Conservation (phyloP, 164 flowering plant genomes). For the Berberis thunbergii region DNA sequence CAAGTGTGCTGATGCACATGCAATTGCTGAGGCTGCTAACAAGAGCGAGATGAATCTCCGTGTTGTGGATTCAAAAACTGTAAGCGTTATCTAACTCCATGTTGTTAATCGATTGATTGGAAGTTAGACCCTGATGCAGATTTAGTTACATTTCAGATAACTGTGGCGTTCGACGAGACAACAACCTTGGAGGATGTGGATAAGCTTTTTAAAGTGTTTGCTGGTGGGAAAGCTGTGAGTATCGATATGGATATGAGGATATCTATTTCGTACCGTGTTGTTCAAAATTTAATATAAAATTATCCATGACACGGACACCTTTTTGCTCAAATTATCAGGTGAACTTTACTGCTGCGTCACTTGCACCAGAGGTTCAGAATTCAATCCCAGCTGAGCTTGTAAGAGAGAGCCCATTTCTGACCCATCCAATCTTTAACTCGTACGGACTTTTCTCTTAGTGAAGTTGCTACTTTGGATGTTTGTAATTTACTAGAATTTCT, state of each 20-base stretch:
- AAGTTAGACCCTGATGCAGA: slow-evolving; percentile 3
- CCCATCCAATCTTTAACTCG: slow-evolving; percentile 88
- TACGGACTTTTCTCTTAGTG: slow-evolving; percentile 19
- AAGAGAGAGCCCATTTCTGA: slow-evolving; percentile 73
- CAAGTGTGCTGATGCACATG: slow-evolving; percentile 64
- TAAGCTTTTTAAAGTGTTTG: slow-evolving; percentile 70
- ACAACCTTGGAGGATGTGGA: slow-evolving; percentile 93
- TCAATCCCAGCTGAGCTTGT: slow-evolving; percentile 59
- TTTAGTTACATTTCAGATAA: slow-evolving; percentile 47
- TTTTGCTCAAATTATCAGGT: slow-evolving; percentile 40
- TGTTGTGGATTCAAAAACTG: slow-evolving; percentile 67
- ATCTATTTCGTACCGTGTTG: neutral
- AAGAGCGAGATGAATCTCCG: slow-evolving; percentile 72
- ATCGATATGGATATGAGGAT: neutral
- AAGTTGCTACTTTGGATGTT: neutral
- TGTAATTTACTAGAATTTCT: slow-evolving; percentile 7
- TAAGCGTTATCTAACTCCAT: slow-evolving; percentile 22
- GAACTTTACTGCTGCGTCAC: slow-evolving; percentile 78
- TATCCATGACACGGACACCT: neutral
- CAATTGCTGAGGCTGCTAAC: slow-evolving; percentile 71
- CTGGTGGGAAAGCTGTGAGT: slow-evolving; percentile 79
- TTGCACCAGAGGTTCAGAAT: slow-evolving; percentile 69
- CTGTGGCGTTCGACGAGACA: slow-evolving; percentile 90
- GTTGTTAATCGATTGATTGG: slow-evolving; percentile 1
- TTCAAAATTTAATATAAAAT: neutral